phyloP scores from a whole-genome alignment of 2,329 filamentous ascomycete genomes.

The Herpotrichia juniperi region DNA sequence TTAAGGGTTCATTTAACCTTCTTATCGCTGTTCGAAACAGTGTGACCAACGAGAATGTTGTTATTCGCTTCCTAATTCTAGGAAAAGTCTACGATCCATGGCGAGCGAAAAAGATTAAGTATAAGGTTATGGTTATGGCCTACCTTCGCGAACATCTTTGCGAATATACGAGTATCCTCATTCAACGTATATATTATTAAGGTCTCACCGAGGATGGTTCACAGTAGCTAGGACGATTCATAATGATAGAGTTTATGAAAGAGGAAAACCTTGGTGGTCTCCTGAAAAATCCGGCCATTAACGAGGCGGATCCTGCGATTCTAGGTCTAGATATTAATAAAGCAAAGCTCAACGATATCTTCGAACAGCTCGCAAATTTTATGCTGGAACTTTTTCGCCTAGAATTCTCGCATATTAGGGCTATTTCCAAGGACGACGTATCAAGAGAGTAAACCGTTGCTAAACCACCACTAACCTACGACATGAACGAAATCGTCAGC shows the following conservation, averaged over 20 bases:
- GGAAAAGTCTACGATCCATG: conserved; percentile 19
- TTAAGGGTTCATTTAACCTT: conserved; percentile 29
- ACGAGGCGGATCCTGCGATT: conserved; percentile 26
- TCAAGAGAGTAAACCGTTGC: conserved; percentile 37
- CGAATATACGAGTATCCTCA: conserved; percentile 22
- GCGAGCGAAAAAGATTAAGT: conserved; percentile 24
- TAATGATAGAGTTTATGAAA: conserved; percentile 30
- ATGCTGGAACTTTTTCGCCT: conserved; percentile 19
- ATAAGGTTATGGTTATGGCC: conserved; percentile 22
- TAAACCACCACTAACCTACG: conserved; percentile 23
- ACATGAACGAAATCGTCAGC: conserved; percentile 32
- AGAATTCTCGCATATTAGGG: conserved; percentile 22
- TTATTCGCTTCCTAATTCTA: conserved; percentile 28
- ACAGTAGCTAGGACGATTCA: conserved; percentile 30
- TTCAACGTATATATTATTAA: conserved; percentile 22
- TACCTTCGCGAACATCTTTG: no score
- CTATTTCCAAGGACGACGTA: conserved; percentile 38
- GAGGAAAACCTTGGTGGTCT: conserved; percentile 21
- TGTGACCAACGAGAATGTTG: conserved; percentile 20
- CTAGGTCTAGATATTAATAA: conserved; percentile 19
- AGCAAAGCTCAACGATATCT: conserved; percentile 24
- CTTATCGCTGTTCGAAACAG: conserved; percentile 21
- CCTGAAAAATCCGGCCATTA: conserved; percentile 22
- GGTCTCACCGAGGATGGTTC: conserved; percentile 25
- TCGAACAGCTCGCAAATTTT: conserved; percentile 24